Evolutionary conservation across 139 green algal species (phyloP).

Genomic region (Yamagishiella unicocca): DNA sequence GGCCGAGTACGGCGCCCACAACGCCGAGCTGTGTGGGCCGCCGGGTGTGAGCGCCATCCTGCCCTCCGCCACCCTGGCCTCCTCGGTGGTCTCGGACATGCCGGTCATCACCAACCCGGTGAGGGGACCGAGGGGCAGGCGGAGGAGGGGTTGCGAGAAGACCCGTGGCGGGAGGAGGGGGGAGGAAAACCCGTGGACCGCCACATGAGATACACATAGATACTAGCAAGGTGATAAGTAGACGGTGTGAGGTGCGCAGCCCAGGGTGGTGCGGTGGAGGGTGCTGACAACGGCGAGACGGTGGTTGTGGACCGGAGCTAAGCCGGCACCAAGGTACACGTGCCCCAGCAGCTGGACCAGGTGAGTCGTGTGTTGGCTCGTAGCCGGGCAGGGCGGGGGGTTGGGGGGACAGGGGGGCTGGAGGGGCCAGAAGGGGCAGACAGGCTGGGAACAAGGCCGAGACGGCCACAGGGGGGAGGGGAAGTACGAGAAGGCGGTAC

Average conservation of each 20-base stretch:
- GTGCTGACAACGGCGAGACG: constrained; percentile 34
- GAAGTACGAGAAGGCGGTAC: too few species aligned
- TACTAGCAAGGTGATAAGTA: too few species aligned
- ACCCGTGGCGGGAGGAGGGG: background rate
- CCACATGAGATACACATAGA: too few species aligned
- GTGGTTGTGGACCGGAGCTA: background rate
- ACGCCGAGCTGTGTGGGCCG: constrained; percentile 17
- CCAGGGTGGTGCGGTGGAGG: constrained; percentile 16
- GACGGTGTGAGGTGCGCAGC: background rate
- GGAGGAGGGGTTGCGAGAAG: background rate
- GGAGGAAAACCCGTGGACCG: too few species aligned
- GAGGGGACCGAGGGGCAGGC: background rate
- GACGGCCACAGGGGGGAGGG: too few species aligned
- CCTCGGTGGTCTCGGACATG: background rate
- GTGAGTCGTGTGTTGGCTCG: background rate
- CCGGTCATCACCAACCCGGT: constrained; percentile 38
- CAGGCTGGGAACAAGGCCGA: background rate
- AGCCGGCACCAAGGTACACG: constrained; percentile 8
- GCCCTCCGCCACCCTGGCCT: constrained; percentile 16
- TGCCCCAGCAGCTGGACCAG: constrained; percentile 1
- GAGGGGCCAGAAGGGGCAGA: background rate
- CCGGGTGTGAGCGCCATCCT: constrained; percentile 4
- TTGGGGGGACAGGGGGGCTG: background rate
- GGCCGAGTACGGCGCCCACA: constrained; percentile 24
- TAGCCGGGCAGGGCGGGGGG: background rate